phyloP scores from a whole-genome alignment of 139 green algal genomes.

The Chlorella sorokiniana region DNA sequence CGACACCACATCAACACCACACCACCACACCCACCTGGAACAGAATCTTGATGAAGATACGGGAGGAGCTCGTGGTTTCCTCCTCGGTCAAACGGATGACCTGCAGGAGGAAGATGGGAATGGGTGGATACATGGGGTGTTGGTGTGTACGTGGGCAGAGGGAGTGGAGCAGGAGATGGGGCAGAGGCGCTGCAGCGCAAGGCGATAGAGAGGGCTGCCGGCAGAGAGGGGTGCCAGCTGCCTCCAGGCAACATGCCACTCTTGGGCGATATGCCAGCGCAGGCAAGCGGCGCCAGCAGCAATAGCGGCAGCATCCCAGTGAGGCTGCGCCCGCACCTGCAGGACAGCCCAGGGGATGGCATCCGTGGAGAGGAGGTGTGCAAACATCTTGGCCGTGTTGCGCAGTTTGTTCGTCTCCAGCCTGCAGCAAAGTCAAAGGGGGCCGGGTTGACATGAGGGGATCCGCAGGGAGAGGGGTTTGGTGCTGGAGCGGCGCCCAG shows the following conservation, averaged over 20 bases:
- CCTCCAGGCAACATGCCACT: no score
- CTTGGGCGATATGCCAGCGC: no score
- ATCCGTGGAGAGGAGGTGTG: constrained; percentile 89
- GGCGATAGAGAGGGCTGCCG: no score
- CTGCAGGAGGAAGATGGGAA: background rate
- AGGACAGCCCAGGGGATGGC: constrained; percentile 91
- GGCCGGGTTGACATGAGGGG: no score
- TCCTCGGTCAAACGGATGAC: constrained; percentile 95
- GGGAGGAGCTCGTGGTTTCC: constrained; percentile 94
- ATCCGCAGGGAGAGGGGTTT: no score
- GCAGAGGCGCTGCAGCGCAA: no score
- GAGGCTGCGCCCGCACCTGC: background rate
- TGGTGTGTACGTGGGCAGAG: no score
- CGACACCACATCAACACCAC: background rate
- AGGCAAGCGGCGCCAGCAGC: no score
- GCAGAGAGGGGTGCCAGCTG: no score
- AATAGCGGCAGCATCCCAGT: background rate
- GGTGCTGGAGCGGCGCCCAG: no score
- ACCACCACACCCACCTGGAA: constrained; percentile 73
- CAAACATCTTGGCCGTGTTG: constrained; percentile 97
- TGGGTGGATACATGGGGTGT: background rate
- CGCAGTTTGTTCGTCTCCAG: constrained; percentile 99
- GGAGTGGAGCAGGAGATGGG: no score
- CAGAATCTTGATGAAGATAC: constrained; percentile 99
- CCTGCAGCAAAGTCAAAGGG: constrained; percentile 34